Evolutionary conservation across 805 yeast genomes (phyloP).

Genomic region (Candida insectalens): DNA sequence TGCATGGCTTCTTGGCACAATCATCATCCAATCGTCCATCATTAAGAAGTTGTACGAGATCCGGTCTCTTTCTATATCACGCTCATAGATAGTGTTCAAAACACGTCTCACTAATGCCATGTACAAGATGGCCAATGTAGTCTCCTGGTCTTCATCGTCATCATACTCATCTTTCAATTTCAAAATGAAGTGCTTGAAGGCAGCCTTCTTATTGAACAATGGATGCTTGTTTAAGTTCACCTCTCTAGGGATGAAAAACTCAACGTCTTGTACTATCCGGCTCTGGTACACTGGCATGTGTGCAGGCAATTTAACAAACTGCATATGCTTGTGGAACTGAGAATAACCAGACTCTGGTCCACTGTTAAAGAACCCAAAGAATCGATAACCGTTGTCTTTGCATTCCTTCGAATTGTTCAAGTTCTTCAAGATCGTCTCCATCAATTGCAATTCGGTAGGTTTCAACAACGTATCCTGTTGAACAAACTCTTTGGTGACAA

Average conservation of each 20-base stretch:
- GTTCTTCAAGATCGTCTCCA: conserved; percentile 42
- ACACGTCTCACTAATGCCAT: conserved; percentile 64
- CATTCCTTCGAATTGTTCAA: conserved; percentile 30
- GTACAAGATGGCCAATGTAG: conserved; percentile 57
- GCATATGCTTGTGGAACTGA: conserved; percentile 87
- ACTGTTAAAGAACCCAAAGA: conserved; percentile 81
- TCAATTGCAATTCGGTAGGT: conserved; percentile 57
- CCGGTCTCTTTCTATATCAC: conserved; percentile 25
- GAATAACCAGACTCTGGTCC: conserved; percentile 93
- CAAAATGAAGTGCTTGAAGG: conserved; percentile 78
- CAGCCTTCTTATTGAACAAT: conserved; percentile 45
- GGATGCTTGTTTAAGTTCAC: conserved; percentile 38
- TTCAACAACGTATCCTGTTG: conserved; percentile 65
- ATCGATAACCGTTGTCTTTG: conserved; percentile 30
- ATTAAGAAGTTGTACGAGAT: conserved; percentile 74
- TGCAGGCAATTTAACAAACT: conserved; percentile 65
- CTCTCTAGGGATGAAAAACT: conserved; percentile 46
- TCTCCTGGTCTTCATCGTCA: conserved; percentile 38
- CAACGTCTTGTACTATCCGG: conserved; percentile 30
- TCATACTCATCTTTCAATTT: conserved; percentile 36
- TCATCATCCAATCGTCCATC: conserved; percentile 75
- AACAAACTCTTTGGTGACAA: conserved; percentile 67
- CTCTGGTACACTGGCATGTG: conserved; percentile 52
- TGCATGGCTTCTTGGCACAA: conserved; percentile 70
- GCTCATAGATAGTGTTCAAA: conserved; percentile 54